Base-by-base conservation (phyloP, 1,284 basidiomycete genomes). In the Cerioporus squamosus region DNA sequence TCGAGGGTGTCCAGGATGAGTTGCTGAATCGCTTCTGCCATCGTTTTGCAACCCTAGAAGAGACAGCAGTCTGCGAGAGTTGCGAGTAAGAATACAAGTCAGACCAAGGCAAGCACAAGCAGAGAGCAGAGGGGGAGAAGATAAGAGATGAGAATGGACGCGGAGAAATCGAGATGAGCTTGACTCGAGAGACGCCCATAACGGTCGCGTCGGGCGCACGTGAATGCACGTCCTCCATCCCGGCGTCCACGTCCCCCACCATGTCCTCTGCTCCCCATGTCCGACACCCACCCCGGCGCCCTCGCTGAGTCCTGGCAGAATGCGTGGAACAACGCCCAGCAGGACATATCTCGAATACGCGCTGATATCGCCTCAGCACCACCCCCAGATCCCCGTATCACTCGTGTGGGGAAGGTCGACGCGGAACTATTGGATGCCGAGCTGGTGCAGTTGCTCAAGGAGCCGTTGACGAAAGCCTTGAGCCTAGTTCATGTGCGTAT, bases 361-460 rank as follows among this genome's bases (percentile, higher is more conserved):
- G 70, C 74, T 29, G 72, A 75, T 17, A 62, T 85, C 15, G 66
- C 64, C 24, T 63, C 70, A 8, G 60, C 67, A 14, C 57, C 66
- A 12, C 61, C 70, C 7, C 75, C 77, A 33, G 59, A 66, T 51
- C 72, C 81, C 26, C 80, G 88, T 22, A 79, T 90, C 7, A 81
- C 88, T 31, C 90, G 96, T 51, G 95, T 98, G 42, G 91, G 91
- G 24, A 94, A 98, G 75, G 85, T 98, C 47, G 97, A 99, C 74
- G 89, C 97, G 1, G 91, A 95, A 67, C 81, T 97, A 29, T 84
- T 99, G 45, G 97, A 99, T 76, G 86, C 90, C 59, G 95, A 98
- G 65, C 84, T 99, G 17, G 85, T 91, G 18, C 83, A 88, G 24
- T 79, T 98, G 61, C 81, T 99, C 18, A 86, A 87, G 65, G 93